phyloP scores from a whole-genome alignment of 352 stramenopile genomes.

The Phytopythium boreale region DNA sequence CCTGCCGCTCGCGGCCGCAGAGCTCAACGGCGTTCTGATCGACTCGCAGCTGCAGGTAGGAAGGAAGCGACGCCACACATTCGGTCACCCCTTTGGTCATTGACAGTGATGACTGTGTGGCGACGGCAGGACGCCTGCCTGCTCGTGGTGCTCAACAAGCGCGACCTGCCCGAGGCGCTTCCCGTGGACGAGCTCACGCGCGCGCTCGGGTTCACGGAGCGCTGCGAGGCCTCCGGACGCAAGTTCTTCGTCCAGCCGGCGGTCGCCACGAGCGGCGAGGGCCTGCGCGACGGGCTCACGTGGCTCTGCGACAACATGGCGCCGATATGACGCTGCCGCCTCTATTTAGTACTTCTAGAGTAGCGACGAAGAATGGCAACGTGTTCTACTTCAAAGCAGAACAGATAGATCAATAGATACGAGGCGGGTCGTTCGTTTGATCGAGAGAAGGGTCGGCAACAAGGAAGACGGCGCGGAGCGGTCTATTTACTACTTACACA shows the following conservation, averaged over 20 bases:
- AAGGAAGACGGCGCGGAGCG: constrained; percentile 2
- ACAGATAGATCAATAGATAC: background rate
- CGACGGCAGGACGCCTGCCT: constrained; percentile 56
- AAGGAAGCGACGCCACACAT: background rate
- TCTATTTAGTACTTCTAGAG: no score
- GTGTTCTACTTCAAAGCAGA: background rate
- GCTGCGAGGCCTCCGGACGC: constrained; percentile 40
- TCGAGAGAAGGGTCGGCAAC: background rate
- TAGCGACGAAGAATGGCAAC: constrained; percentile 7
- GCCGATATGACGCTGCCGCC: constrained; percentile 37
- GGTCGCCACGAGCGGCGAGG: constrained; percentile 75
- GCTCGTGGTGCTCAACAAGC: constrained; percentile 78
- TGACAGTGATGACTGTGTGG: background rate
- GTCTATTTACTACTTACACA: constrained; percentile 13
- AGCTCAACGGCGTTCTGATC: constrained; percentile 65
- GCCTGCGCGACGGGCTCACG: constrained; percentile 63
- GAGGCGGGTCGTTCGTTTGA: background rate
- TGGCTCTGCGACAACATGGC: constrained; percentile 83
- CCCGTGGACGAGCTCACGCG: constrained; percentile 47
- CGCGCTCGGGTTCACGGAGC: constrained; percentile 50
- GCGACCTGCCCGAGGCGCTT: constrained; percentile 50
- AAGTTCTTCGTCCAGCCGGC: constrained; percentile 61
- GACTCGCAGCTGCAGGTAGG: constrained; percentile 62
- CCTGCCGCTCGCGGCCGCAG: constrained; percentile 63
- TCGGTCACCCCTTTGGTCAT: background rate